Percentiles rank a stretch among this genome's conserved stretches.
These are phyloP conservation scores for Phytopythium vexans DNA, from an alignment of 352 stramenopile species.

Conservation along the genomic window DNA sequence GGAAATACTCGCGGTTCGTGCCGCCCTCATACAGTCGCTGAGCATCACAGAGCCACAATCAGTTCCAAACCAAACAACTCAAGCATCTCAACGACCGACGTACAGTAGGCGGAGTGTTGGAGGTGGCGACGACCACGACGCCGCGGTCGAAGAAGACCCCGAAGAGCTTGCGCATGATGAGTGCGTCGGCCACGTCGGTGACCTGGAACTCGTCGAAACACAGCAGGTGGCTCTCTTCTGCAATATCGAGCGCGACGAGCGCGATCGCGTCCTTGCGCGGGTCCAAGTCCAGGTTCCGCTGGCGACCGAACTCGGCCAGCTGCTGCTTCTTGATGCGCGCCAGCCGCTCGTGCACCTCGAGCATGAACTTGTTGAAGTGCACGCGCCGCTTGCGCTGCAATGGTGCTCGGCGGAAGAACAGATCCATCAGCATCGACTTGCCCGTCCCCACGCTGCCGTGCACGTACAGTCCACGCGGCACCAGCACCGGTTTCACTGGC, in stretches of 20 bases:
- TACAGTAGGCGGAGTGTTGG: slow-evolving; percentile 85
- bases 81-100: background rate
- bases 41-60: slow-evolving; percentile 10
- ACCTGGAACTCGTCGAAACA: slow-evolving; percentile 99
- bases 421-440: slow-evolving; percentile 97
- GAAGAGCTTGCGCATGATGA: slow-evolving; percentile 97
- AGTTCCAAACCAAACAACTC: background rate
- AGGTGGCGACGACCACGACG: slow-evolving; percentile 95
- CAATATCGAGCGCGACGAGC: slow-evolving; percentile 84
- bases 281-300: slow-evolving; percentile 84
- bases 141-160: slow-evolving; percentile 84
- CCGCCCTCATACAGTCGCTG: slow-evolving; percentile 94
- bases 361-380: slow-evolving; percentile 98
- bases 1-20: slow-evolving; percentile 95
- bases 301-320: slow-evolving; percentile 68
- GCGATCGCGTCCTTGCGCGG: slow-evolving; percentile 66
- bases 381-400: slow-evolving; percentile 84
- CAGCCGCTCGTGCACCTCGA: slow-evolving; percentile 93
- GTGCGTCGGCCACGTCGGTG: slow-evolving; percentile 95
- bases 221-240: slow-evolving; percentile 87
- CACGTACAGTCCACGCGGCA: slow-evolving; percentile 92
- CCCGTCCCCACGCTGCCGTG: slow-evolving; percentile 93
- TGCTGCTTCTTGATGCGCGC: slow-evolving; percentile 89
- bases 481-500: slow-evolving; percentile 23
- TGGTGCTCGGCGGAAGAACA: slow-evolving; percentile 82